Percentiles rank a stretch among this genome's conserved stretches.
phyloP scores from a whole-genome alignment of 1,284 basidiomycete species.

The Ustilago shanxiensis region DNA sequence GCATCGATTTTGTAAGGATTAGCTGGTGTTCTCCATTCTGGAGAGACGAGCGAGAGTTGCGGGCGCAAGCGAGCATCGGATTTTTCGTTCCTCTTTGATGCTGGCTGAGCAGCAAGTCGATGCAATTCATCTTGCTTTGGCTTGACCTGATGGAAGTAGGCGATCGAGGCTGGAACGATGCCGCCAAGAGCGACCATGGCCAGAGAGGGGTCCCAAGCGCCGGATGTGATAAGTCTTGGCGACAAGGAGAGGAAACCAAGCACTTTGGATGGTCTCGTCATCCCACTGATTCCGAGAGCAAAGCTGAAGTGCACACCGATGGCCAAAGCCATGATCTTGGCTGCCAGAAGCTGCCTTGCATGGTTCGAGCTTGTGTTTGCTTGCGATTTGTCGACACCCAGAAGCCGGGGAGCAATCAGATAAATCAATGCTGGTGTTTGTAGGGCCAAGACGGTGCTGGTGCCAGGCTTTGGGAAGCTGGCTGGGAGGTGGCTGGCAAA shows the following conservation, averaged over 20 bases:
- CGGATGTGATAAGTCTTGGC: slow-evolving; percentile 22
- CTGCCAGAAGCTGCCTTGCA: slow-evolving; percentile 24
- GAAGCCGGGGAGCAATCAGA: slow-evolving; percentile 6
- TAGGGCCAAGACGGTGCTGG: slow-evolving; percentile 44
- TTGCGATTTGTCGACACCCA: slow-evolving; percentile 7
- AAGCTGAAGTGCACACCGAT: slow-evolving; percentile 64
- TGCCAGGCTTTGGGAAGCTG: slow-evolving; percentile 23
- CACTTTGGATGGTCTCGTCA: slow-evolving; percentile 51
- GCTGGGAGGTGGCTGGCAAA: slow-evolving; percentile 24
- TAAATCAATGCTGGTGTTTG: slow-evolving; percentile 60
- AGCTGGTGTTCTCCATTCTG: slow-evolving; percentile 59
- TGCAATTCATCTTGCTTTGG: slow-evolving; percentile 42
- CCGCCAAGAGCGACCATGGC: slow-evolving; percentile 72
- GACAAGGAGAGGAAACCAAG: slow-evolving; percentile 33
- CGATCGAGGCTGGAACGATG: slow-evolving; percentile 71
- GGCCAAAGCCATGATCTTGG: slow-evolving; percentile 54
- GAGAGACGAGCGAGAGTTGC: slow-evolving; percentile 29
- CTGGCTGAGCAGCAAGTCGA: not conserved
- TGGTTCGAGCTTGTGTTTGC: not conserved
- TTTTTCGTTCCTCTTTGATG: slow-evolving; percentile 11
- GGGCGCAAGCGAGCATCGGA: slow-evolving; percentile 22
- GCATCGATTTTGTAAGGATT: slow-evolving; percentile 50
- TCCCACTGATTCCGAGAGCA: slow-evolving; percentile 67
- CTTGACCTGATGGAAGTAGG: slow-evolving; percentile 60
- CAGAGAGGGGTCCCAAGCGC: slow-evolving; percentile 72